Base-by-base conservation (phyloP, 495 filamentous ascomycete genomes). In the Alectoria sarmentosa region DNA sequence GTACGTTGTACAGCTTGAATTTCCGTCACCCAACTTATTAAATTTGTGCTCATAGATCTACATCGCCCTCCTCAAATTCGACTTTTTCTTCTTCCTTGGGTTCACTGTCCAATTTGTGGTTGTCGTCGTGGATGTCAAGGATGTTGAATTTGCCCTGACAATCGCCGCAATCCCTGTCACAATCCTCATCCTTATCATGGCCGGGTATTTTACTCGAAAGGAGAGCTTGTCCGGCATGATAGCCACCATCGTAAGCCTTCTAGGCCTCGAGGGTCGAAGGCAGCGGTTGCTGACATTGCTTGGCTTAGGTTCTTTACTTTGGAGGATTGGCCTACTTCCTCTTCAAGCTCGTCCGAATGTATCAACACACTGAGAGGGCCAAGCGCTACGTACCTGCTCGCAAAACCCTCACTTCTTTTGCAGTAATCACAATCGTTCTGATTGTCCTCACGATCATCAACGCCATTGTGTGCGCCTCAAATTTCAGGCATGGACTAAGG, bases 1-100 rank as follows among this genome's bases (percentile, higher is more conserved):
- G 93, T 96, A 64, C 37, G 54, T 63, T 44, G 28, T 30, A 46
- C 15, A 32, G 37, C 28, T 28, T 55, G 21, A 42, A n/a, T 21
- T 37, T 21, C 52, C 17, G 4, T 44, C 32, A 30, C 30, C 39
- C 8, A 60, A 56, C 21, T 62, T 70, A 69, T 38, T 65, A 52
- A 74, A 81, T n/a, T 67, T 85, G 63, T 34, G 4, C 26, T 30
- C 59, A 32, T 67, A 98, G 92, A 92, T 98, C 71, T 98, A 96
- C 77, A 97, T 98, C 70, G 90, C 95, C 42, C 84, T 98, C 14
- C 82, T 98, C 60, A 98, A 98, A 75, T 98, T 98, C 75, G 94
- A 98, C 77, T 98, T 98, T 76, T 98, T 98, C 84, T 96, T 98
- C 82, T 98, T 98, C 83, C 85, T 98, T 60, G 94, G 92, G 19